A percentile compares a stretch with the other conserved stretches of the same genome.
These are phyloP conservation scores for Lagenidium sp. DNA, from an alignment of 352 stramenopile genomes.

Conservation along the genomic window DNA sequence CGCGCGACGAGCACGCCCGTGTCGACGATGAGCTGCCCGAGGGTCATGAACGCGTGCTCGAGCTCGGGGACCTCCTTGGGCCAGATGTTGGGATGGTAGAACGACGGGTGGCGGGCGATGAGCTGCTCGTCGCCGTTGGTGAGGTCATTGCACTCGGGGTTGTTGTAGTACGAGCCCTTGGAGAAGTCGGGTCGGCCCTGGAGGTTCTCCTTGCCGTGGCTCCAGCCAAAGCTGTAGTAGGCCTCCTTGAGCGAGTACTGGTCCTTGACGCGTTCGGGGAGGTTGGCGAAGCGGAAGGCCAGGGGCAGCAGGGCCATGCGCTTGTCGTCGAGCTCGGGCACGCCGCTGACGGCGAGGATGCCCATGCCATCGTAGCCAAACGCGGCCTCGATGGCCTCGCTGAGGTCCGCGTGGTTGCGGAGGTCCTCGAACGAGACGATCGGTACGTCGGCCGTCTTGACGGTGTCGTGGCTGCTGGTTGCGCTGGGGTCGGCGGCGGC, in stretches of 20 bases:
- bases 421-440: conserved; percentile 56
- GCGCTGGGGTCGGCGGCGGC: too few species aligned
- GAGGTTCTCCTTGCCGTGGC: conserved; percentile 94
- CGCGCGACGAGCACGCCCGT: conserved; percentile 87
- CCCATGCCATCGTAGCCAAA: conserved; percentile 89
- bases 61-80: conserved; percentile 59
- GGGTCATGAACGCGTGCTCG: conserved; percentile 85
- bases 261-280: conserved; percentile 71
- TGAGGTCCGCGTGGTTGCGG: conserved; percentile 31
- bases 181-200: conserved; percentile 89
- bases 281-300: conserved; percentile 74
- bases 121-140: conserved; percentile 65
- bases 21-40: conserved; percentile 90
- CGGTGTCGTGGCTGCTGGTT: background rate
- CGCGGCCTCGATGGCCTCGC: conserved; percentile 50
- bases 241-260: conserved; percentile 79
- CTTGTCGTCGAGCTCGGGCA: conserved; percentile 72
- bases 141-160: conserved; percentile 88
- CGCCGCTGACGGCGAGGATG: conserved; percentile 83
- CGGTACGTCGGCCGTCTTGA: conserved; percentile 35
- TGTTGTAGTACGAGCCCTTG: conserved; percentile 97
- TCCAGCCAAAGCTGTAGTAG: conserved; percentile 95
- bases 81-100: conserved; percentile 93
- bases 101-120: conserved; percentile 78
- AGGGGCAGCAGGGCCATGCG: conserved; percentile 74